Percentiles rank a stretch among this genome's conserved stretches.
Conservation (phyloP, 2,329 filamentous ascomycete species). For the Epichloe coenophiala region DNA sequence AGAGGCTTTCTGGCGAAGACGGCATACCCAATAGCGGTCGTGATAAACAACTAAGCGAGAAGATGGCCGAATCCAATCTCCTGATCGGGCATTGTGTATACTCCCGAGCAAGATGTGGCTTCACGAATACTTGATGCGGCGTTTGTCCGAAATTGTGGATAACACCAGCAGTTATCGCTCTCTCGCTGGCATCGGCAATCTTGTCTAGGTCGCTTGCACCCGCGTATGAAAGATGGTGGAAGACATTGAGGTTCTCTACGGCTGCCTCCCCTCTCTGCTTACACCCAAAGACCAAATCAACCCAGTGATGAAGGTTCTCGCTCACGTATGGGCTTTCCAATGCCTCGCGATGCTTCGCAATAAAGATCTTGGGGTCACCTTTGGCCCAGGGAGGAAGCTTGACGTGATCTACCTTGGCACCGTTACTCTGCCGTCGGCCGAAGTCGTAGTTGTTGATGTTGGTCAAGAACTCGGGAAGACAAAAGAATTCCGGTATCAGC, state of each 20-base stretch:
- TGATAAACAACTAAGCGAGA: constrained; percentile 63
- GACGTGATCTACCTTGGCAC: constrained; percentile 70
- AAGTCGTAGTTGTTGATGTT: constrained; percentile 95
- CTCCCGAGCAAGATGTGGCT: constrained; percentile 64
- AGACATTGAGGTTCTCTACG: constrained; percentile 84
- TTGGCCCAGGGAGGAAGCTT: constrained; percentile 93
- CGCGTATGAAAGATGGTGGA: constrained; percentile 89
- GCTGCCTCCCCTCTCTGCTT: constrained; percentile 87
- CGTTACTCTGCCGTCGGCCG: constrained; percentile 69
- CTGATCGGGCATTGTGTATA: constrained; percentile 48
- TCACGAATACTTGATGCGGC: constrained; percentile 82
- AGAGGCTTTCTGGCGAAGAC: background rate
- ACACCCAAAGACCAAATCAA: constrained; percentile 85
- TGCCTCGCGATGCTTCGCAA: constrained; percentile 89
- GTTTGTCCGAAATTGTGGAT: constrained; percentile 99
- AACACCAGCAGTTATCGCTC: constrained; percentile 79
- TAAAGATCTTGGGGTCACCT: constrained; percentile 88
- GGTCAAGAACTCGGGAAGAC: constrained; percentile 84
- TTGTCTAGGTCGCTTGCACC: constrained; percentile 86
- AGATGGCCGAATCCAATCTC: constrained; percentile 65
- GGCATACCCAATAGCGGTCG: constrained; percentile 56
- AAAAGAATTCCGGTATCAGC: constrained; percentile 94
- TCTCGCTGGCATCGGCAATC: constrained; percentile 78
- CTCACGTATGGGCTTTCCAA: constrained; percentile 89
- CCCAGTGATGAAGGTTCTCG: constrained; percentile 82